Base-by-base conservation (phyloP, 495 filamentous ascomycete species). In the Talaromyces adpressus region DNA sequence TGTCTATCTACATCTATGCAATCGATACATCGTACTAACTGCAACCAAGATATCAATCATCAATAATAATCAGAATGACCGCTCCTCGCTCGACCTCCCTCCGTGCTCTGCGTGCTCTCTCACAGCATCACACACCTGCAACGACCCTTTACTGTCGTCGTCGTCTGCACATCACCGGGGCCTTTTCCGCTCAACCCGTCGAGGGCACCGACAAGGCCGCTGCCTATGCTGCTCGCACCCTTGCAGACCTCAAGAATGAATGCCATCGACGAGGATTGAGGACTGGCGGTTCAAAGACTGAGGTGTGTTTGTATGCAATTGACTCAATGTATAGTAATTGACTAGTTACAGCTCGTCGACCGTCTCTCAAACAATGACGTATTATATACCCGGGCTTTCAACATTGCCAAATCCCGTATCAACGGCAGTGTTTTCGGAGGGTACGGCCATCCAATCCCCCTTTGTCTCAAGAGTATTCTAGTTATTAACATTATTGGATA, bases 351-450 rank as follows among this genome's bases (percentile, higher is more conserved):
- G 82, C 77, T 85, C 39, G 72, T 79, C 18, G 72, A 79, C 61
- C 82, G 81, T 62, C 77, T 85, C 59, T 73, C 77, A 68, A 82
- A 80, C 71, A 75, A 82, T 70, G 81, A 85, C 57, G 70, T 80
- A 65, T 71, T 82, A 34, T 75, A 80, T 62, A 78, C 78, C 52
- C 82, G 81, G 30, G 77, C 81, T 63, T 84, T 83, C 71, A 80
- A 75, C 74, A 84, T 82, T 69, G 79, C 80, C 53, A 76, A 81
- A 74, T 72, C 70, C 65, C 68, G 77, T 56, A 80, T 80, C 65
- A 78, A 77, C 62, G 71, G 73, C 69, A 78, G 65, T 62, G 70
- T 75, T 36, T 74, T 71, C 64, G 60, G 73, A 59, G 73, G 74
- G 78, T 81, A 79, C 39, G 76, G 72, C 52, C 9, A 14, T 64